Base-by-base conservation (phyloP, 2,329 filamentous ascomycete genomes). In the Elsinoe australis region DNA sequence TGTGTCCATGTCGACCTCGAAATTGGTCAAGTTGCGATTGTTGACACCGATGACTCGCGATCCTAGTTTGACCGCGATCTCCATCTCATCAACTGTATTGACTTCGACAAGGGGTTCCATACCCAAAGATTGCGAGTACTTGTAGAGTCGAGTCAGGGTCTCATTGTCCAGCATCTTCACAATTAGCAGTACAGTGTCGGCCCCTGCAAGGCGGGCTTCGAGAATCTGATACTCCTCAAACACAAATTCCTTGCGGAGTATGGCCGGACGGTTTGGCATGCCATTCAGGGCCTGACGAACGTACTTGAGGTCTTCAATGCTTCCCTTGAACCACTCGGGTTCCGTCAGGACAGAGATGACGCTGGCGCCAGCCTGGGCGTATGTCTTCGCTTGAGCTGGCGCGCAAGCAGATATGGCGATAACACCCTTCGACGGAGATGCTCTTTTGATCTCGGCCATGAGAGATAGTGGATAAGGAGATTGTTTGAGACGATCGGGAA, bases 61-160 rank as follows among this genome's bases (percentile, higher is more conserved):
- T 8, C 90, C 92, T 17, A 98, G 75, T 49, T 85, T 78, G 36
- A 95, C 80, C 5, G 94, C 92, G 49, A 81, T 82, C 31, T 83
- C 75, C 87, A 95, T 98, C 67, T 98, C 92, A 42, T 92, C 86
- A 0, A 83, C 80, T 33, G 85, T 98, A 61, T 98, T 94, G 21
- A 98, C 92, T 65, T 98, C 92, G 1, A 98, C 92, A 22, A 98
- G 69, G 26, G 92, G 92, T 68, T 98, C 94, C 92, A 98, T 98
- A 14, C 89, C 90, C 2, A 98, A 74, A 2, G 83, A 88, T 34
- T 81, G 74, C 1, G 88, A 95, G 69, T 96, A 98, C 50, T 81
- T 75, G 71, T 95, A 98, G 8, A 98, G 72, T 35, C 79, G 75
- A 51, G 80, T 80, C 24, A 98, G 74, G 3, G 85, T 73, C 21